Conservation (phyloP, 1,139 yeast genomes). For the Lodderomyces metapsilosis region DNA sequence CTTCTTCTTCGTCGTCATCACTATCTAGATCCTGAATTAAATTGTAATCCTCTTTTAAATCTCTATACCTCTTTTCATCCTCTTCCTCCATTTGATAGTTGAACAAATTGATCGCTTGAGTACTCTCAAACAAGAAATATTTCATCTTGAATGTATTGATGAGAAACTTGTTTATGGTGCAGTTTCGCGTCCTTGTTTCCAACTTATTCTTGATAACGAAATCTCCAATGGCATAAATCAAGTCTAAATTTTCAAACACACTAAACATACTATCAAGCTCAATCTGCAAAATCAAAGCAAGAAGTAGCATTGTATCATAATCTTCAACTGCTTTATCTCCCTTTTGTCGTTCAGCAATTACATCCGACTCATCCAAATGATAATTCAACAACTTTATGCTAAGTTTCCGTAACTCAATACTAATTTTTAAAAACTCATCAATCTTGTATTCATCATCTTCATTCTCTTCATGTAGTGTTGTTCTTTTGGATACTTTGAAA, state of each 20-base stretch:
- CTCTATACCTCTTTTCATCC: conserved; percentile 29
- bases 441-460: conserved; percentile 17
- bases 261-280: conserved; percentile 39
- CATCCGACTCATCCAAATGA: conserved; percentile 46
- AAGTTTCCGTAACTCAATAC: conserved; percentile 40
- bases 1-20: conserved; percentile 17
- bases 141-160: conserved; percentile 29
- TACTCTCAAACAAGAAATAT: conserved; percentile 36
- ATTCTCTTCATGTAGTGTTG: conserved; percentile 3
- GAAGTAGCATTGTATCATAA: conserved; percentile 24
- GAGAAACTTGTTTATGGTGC: conserved; percentile 22
- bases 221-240: conserved; percentile 45
- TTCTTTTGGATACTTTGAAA: conserved; percentile 18
- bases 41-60: conserved; percentile 36
- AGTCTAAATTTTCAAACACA: conserved; percentile 44
- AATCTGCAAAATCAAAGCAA: conserved; percentile 37
- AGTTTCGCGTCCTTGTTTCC: conserved; percentile 10
- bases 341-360: conserved; percentile 18
- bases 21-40: conserved; percentile 20
- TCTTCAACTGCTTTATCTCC: conserved; percentile 7
- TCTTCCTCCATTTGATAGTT: conserved; percentile 40
- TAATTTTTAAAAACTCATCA: conserved; percentile 26
- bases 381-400: conserved; percentile 35
- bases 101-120: conserved; percentile 38
- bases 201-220: conserved; percentile 27